phyloP scores from a whole-genome alignment of 371 early-diverging fungal species.

The Mucor piriformis region DNA sequence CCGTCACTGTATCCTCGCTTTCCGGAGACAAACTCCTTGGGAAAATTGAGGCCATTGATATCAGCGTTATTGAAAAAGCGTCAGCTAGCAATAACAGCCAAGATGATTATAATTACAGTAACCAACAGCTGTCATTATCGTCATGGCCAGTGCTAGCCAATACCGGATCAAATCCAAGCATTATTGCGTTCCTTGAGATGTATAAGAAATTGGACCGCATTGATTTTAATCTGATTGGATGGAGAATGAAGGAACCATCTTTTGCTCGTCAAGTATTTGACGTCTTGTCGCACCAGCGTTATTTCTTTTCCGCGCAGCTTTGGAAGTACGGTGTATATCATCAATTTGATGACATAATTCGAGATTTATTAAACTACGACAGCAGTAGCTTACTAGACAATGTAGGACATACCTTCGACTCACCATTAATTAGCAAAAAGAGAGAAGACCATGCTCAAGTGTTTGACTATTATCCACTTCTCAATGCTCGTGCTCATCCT shows the following conservation, averaged over 20 bases:
- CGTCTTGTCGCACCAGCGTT: slow-evolving; percentile 7
- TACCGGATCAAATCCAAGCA: slow-evolving; percentile 21
- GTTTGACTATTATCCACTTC: slow-evolving; percentile 57
- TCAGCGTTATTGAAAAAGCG: not conserved
- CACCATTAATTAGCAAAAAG: slow-evolving; percentile 32
- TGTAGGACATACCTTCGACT: slow-evolving; percentile 46
- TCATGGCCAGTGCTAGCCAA: slow-evolving; percentile 28
- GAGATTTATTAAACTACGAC: slow-evolving; percentile 26
- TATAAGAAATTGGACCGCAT: slow-evolving; percentile 31
- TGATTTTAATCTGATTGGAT: slow-evolving; percentile 28
- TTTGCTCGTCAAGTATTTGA: slow-evolving; percentile 40
- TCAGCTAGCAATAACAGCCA: not conserved
- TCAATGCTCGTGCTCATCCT: slow-evolving; percentile 48
- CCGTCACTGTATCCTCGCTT: slow-evolving; percentile 41
- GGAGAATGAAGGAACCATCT: slow-evolving; percentile 33
- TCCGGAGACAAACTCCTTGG: slow-evolving; percentile 25
- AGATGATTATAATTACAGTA: not conserved
- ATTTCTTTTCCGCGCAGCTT: slow-evolving; percentile 17
- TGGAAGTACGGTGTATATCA: slow-evolving; percentile 44
- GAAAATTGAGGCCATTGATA: not conserved
- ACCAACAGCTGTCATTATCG: not conserved
- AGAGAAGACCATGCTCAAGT: slow-evolving; percentile 6
- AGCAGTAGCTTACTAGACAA: slow-evolving; percentile 12
- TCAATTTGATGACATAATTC: slow-evolving; percentile 27
- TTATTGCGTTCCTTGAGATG: slow-evolving; percentile 25